phyloP scores from a whole-genome alignment of 768 basidiomycete genomes.

The Dendrothele bispora region DNA sequence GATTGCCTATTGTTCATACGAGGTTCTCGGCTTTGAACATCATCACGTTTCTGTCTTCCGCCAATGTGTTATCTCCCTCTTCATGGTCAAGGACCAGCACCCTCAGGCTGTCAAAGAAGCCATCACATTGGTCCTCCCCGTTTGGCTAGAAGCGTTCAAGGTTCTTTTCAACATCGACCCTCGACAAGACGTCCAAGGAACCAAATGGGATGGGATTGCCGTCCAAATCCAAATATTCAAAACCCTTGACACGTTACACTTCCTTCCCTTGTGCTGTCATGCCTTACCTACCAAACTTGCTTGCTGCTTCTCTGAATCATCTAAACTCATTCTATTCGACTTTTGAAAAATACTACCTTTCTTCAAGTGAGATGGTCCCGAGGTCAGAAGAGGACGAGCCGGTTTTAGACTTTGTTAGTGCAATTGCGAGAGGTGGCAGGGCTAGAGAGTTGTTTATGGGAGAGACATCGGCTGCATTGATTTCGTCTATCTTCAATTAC shows the following conservation, averaged over 20 bases:
- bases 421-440: conserved; percentile 62
- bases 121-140: conserved; percentile 73
- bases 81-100: conserved; percentile 94
- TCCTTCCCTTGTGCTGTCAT: conserved; percentile 78
- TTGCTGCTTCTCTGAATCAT: conserved; percentile 58
- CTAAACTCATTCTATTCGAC: conserved; percentile 57
- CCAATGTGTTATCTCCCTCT: conserved; percentile 85
- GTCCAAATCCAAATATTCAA: conserved; percentile 85
- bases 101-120: conserved; percentile 86
- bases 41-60: conserved; percentile 83
- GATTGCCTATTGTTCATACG: conserved; percentile 50
- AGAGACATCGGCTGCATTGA: conserved; percentile 48
- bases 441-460: conserved; percentile 63
- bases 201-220: conserved; percentile 80
- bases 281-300: conserved; percentile 60
- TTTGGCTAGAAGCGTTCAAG: conserved; percentile 92
- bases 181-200: conserved; percentile 55
- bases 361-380: conserved; percentile 54
- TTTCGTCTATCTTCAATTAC: conserved; percentile 63
- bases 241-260: conserved; percentile 76
- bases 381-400: conserved; percentile 72
- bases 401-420: conserved; percentile 78
- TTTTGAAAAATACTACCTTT: conserved; percentile 63
- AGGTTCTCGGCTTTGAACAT: conserved; percentile 53
- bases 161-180: conserved; percentile 69